These are phyloP conservation scores for Allium fistulosum DNA, from an alignment of 106 monocot genomes.

Conservation along the genomic window DNA sequence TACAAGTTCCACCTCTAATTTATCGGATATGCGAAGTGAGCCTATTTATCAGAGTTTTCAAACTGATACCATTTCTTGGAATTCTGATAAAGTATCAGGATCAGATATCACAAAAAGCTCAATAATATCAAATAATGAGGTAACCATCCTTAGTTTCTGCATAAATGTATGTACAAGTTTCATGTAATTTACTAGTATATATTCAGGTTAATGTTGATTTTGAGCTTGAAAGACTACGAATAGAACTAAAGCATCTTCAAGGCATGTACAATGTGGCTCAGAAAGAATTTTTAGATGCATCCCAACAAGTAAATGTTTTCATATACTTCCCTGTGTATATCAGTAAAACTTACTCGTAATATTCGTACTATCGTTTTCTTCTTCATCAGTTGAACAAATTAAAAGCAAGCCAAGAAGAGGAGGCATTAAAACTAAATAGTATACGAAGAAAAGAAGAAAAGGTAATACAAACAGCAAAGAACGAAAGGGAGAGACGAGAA, in stretches of 20 bases:
- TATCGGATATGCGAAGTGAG: constrained; percentile 7
- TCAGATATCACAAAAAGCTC: constrained; percentile 12
- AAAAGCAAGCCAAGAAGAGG: constrained; percentile 25
- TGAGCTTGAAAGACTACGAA: constrained; percentile 46
- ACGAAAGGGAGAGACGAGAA: constrained; percentile 44
- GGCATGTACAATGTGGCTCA: constrained; percentile 18
- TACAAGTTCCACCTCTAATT: constrained; percentile 23
- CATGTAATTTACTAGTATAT: background rate
- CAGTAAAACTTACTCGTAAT: background rate
- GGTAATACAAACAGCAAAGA: constrained; percentile 20
- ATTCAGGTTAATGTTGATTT: constrained; percentile 25
- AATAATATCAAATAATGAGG: constrained; percentile 16
- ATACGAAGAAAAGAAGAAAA: constrained; percentile 24
- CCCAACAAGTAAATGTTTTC: constrained; percentile 25
- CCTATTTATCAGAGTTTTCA: constrained; percentile 32
- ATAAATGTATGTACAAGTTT: background rate
- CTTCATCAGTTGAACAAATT: constrained; percentile 33
- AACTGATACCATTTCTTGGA: constrained; percentile 15
- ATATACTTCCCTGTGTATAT: background rate
- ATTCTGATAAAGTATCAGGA: constrained; percentile 23
- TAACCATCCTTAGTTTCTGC: background rate
- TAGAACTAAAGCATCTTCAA: constrained; percentile 29
- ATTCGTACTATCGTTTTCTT: background rate
- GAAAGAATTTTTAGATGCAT: constrained; percentile 24
- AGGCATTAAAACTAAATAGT: constrained; percentile 37